Base-by-base conservation (phyloP, 805 yeast genomes). In the Candida koratica region DNA sequence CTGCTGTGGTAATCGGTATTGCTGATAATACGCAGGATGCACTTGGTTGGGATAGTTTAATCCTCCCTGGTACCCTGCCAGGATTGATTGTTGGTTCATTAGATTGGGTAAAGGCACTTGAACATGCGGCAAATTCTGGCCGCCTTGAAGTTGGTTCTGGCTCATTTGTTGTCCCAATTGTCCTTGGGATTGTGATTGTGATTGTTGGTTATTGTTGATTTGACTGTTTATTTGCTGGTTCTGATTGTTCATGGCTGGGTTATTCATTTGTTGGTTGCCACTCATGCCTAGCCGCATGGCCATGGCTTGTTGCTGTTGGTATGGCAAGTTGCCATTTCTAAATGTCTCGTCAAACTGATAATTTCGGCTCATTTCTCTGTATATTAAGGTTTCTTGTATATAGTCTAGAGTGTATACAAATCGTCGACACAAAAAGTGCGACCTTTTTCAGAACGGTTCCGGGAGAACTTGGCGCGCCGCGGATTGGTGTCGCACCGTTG, bases 11-110 rank as follows among this genome's bases (percentile, higher is more conserved):
- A 30, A 36, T 11, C 25, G 25, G 17, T 42, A 30, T 12, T 37
- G 42, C 23, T 36, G 43, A 13, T 45, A 47, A 24, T 39, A 42
- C 16, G 45, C 48, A 13, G 45, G 49, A 15, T 37, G 40, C 6
- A 32, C 20, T 17, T 37, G 32, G 14, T 37, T 18, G 17, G 27
- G 36, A 10, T 28, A 22, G 17, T 28, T 23, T 19, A 29, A 29
- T 2, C 36, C 25, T 26, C 39, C 32, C 18, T 32, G 38, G 11
- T 32, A 25, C 19, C 27, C 28, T 19, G 32, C 20, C 32, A 29
- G 32, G n/a, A 29, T 18, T 25, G 32, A 25, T 10, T 17, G 26
- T 14, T 28, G 28, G 17, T 35, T 35, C 38, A 35, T 34, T 24
- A 40, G 27, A 18, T 36, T 36, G 13, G 39, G 39, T 13, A 36